Evolutionary conservation across 805 yeast genomes (phyloP).

Genomic region (Lipomyces yamadae): DNA sequence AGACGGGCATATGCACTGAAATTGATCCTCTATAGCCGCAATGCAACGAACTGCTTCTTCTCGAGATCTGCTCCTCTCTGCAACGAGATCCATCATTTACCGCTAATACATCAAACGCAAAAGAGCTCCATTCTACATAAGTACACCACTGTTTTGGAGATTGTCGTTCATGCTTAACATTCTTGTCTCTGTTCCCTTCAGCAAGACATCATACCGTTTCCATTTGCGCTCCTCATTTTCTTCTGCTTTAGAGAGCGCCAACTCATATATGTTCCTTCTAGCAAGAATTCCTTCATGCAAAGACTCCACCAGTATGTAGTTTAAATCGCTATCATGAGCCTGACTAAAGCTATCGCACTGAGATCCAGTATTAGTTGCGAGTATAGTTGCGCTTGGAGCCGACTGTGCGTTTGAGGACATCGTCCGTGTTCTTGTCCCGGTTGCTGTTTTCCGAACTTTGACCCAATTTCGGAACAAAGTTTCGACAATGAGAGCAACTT

Average conservation of each 20-base stretch:
- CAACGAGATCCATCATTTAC: neutral
- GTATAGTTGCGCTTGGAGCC: neutral
- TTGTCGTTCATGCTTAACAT: constrained; percentile 7
- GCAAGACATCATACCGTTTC: constrained; percentile 7
- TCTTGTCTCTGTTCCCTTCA: constrained; percentile 18
- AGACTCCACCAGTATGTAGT: neutral
- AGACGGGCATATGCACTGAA: no score
- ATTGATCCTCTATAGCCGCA: no score
- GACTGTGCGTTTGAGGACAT: constrained; percentile 7
- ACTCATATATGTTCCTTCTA: constrained; percentile 6
- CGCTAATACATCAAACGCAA: neutral
- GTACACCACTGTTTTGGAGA: neutral
- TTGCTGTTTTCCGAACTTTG: constrained; percentile 19
- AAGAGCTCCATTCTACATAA: neutral
- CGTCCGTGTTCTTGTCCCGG: constrained; percentile 16
- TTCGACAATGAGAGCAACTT: constrained; percentile 22
- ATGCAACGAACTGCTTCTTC: no score
- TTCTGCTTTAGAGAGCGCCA: neutral
- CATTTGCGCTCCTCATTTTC: constrained; percentile 4
- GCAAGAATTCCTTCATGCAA: neutral
- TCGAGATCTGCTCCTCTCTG: neutral
- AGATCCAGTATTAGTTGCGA: constrained; percentile 1
- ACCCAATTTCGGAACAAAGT: constrained; percentile 24
- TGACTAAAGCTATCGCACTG: neutral
- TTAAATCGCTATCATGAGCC: neutral